Base-by-base conservation (phyloP, 2,329 filamentous ascomycete species). In the Diaporthe vexans region DNA sequence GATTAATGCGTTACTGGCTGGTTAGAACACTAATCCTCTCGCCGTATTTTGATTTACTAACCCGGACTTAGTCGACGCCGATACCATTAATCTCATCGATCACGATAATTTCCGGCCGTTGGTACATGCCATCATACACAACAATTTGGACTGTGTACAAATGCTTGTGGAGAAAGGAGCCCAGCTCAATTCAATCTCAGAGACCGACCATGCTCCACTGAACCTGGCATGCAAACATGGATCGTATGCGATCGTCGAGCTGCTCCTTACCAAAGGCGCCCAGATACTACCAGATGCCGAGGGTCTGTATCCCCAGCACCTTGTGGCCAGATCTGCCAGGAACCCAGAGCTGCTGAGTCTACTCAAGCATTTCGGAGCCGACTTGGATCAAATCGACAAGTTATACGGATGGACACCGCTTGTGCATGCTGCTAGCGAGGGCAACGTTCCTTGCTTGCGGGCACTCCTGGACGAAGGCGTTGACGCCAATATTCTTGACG, bases 51-150 rank as follows among this genome's bases (percentile, higher is more conserved):
- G 10, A 24, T 58, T 71, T 69, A 69, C 77, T 80, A 69, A 78
- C 35, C 13, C 21, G 11, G 6, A 40, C 1, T 43, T 7, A 51
- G 73, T 76, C 21, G 73, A 73, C 91, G 90, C 90, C 29, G 92
- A 93, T 61, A 98, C 95, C 0, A 93, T 98, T 75, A 92, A 98
- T 81, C 87, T 93, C 54, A 95, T 95, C 81, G 97, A 99, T 80
- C 94, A 98, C 81, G 96, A 99, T 85, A 98, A 98, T 83, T 99
- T 98, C 82, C 98, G 96, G 0, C 95, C 97, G 0, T 86, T 99
- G 59, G 97, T 99, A 73, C 97, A 98, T 83, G 94, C 95, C 57
- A 98, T 98, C 76, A 95, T 98, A 71, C 95, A 97, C 80, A 92
- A 94, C 33, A 93, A 97, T 76, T 86, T 96, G 26, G 89, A 91